These are phyloP conservation scores for Penicillium fuscoglaucum DNA, from an alignment of 2,329 filamentous ascomycete genomes.

Conservation along the genomic window DNA sequence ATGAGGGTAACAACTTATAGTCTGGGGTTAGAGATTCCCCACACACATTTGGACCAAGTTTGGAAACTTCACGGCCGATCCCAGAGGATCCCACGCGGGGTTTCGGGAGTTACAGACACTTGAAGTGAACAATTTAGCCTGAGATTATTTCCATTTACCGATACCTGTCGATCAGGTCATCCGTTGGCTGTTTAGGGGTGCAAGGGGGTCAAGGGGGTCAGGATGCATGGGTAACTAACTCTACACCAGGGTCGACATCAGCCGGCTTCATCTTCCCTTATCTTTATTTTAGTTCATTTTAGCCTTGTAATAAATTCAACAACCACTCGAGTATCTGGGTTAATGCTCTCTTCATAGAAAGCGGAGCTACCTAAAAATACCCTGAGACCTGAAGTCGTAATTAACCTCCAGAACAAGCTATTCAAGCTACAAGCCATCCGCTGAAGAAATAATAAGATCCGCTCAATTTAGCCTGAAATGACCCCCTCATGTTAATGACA, in stretches of 20 bases:
- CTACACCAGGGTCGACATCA: neutral
- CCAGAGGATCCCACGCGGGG: conserved; percentile 8
- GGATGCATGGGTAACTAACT: neutral
- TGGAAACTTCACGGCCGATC: conserved; percentile 24
- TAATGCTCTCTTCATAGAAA: neutral
- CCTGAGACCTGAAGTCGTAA: neutral
- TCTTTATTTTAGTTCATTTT: neutral
- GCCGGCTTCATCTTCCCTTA: neutral
- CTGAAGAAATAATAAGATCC: neutral
- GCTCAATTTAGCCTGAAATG: conserved; percentile 11
- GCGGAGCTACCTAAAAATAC: neutral
- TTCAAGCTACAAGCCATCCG: conserved; percentile 7
- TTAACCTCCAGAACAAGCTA: conserved; percentile 1
- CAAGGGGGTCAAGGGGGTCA: neutral
- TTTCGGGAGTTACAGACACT: neutral
- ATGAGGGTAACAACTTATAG: conserved; percentile 1
- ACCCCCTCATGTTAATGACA: neutral
- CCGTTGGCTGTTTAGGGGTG: neutral
- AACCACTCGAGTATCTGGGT: neutral
- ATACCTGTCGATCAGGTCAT: neutral
- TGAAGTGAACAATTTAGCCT: neutral
- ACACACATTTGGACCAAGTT: neutral
- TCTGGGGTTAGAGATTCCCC: neutral
- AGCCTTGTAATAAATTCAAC: neutral
- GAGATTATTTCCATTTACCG: neutral